phyloP scores from a whole-genome alignment of 1,284 basidiomycete species.

The Leccinum proximum region DNA sequence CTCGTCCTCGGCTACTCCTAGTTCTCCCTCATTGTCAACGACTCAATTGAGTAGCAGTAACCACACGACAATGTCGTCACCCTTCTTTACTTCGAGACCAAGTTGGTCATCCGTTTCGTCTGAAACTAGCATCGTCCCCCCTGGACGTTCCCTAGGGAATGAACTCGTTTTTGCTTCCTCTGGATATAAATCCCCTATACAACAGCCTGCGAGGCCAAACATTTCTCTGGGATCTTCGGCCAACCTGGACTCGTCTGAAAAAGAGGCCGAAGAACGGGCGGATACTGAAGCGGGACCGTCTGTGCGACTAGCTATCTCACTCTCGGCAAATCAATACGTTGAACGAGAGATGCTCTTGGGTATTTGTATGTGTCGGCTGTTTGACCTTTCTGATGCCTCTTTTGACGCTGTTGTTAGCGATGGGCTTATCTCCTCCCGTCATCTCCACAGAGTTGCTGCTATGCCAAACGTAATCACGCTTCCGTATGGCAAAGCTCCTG shows the following conservation, averaged over 20 bases:
- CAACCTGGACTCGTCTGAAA: conserved; percentile 16
- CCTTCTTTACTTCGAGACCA: conserved; percentile 16
- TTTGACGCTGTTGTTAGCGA: conserved; percentile 39
- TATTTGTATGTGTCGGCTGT: conserved; percentile 52
- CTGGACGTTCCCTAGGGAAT: conserved; percentile 15
- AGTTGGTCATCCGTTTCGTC: conserved; percentile 31
- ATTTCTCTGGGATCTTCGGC: conserved; percentile 19
- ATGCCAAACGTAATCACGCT: conserved; percentile 72
- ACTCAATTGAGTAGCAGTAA: conserved; percentile 19
- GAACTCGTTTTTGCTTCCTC: conserved; percentile 16
- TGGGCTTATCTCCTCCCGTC: conserved; percentile 59
- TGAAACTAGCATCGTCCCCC: conserved; percentile 17
- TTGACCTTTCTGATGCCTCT: neutral
- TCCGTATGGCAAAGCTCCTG: conserved; percentile 61
- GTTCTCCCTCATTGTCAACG: conserved; percentile 18
- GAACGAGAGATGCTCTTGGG: conserved; percentile 59
- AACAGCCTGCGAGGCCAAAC: conserved; percentile 25
- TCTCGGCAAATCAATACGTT: conserved; percentile 54
- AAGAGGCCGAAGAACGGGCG: conserved; percentile 18
- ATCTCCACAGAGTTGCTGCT: conserved; percentile 42
- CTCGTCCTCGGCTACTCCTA: conserved; percentile 10
- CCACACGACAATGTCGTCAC: conserved; percentile 10
- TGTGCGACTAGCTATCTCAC: conserved; percentile 14
- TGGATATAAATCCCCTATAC: conserved; percentile 19
- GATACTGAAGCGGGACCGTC: conserved; percentile 21